These are phyloP conservation scores for Pythium plurisporium DNA, from an alignment of 352 stramenopile species.

Conservation along the genomic window DNA sequence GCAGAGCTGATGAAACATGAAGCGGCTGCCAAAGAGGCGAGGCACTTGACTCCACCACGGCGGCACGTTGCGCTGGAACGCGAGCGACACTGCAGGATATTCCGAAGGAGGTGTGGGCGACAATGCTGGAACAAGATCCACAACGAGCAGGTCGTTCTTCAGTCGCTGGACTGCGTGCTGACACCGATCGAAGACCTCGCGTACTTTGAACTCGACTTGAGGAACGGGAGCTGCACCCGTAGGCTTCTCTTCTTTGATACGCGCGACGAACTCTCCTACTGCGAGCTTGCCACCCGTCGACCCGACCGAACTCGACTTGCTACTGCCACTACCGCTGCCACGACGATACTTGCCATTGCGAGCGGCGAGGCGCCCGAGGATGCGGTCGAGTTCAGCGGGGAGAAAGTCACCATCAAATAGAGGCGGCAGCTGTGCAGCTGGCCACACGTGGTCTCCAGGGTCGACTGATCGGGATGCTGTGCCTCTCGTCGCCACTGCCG, in stretches of 20 bases:
- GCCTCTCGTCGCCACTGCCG: conserved; percentile 41
- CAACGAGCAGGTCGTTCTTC: conserved; percentile 77
- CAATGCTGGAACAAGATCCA: conserved; percentile 37
- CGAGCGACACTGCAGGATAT: conserved; percentile 21
- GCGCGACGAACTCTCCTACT: conserved; percentile 26
- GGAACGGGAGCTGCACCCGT: background rate
- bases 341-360: conserved; percentile 61
- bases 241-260: conserved; percentile 47
- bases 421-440: conserved; percentile 47
- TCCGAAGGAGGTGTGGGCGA: background rate
- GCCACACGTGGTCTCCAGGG: conserved; percentile 86
- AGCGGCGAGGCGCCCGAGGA: conserved; percentile 57
- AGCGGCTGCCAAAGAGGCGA: conserved; percentile 78
- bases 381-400: conserved; percentile 66
- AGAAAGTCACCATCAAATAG: conserved; percentile 85
- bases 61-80: conserved; percentile 38
- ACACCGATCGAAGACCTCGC: conserved; percentile 63
- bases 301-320: conserved; percentile 42
- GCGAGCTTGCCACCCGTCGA: conserved; percentile 41
- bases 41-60: conserved; percentile 56
- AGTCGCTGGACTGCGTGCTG: conserved; percentile 59
- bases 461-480: conserved; percentile 72
- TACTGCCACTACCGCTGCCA: conserved; percentile 20
- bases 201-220: conserved; percentile 57
- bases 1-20: conserved; percentile 87